Evolutionary conservation across 2,329 filamentous ascomycete genomes (phyloP).

Genomic region (Exserohilum rostratum): DNA sequence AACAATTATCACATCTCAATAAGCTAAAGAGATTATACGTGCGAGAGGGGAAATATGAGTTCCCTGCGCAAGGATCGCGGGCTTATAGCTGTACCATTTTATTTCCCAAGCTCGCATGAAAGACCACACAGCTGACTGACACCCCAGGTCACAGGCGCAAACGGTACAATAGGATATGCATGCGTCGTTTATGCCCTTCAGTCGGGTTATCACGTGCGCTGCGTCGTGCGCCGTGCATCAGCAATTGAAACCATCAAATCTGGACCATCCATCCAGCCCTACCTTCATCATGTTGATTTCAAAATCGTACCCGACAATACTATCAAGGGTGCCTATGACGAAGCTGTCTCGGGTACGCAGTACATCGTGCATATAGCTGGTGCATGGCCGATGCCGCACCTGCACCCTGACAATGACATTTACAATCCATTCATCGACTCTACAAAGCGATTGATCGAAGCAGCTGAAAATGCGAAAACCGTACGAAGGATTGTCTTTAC

Average conservation of each 20-base stretch:
- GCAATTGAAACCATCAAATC: constrained; percentile 32
- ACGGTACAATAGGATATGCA: constrained; percentile 44
- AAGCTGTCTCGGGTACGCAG: constrained; percentile 28
- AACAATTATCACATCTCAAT: too few species aligned
- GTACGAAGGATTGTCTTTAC: constrained; percentile 42
- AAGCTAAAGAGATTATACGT: too few species aligned
- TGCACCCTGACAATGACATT: constrained; percentile 44
- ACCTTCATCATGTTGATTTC: constrained; percentile 29
- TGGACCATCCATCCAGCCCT: constrained; percentile 35
- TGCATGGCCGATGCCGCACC: constrained; percentile 40
- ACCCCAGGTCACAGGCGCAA: constrained; percentile 43
- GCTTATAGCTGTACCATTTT: constrained; percentile 32
- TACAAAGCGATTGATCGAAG: constrained; percentile 36
- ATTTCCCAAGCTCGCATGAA: neutral
- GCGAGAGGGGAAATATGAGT: too few species aligned
- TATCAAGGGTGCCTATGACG: constrained; percentile 32
- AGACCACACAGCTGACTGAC: constrained; percentile 1
- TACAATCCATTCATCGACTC: constrained; percentile 43
- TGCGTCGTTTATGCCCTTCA: constrained; percentile 35
- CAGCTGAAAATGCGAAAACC: constrained; percentile 31
- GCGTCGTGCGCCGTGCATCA: constrained; percentile 38
- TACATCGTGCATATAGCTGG: constrained; percentile 44
- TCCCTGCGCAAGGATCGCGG: too few species aligned
- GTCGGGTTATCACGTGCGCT: constrained; percentile 40
- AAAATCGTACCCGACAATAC: constrained; percentile 40